Base-by-base conservation (phyloP, 129 eudicot species). In the Rutidosis leptorrhynchoides region DNA sequence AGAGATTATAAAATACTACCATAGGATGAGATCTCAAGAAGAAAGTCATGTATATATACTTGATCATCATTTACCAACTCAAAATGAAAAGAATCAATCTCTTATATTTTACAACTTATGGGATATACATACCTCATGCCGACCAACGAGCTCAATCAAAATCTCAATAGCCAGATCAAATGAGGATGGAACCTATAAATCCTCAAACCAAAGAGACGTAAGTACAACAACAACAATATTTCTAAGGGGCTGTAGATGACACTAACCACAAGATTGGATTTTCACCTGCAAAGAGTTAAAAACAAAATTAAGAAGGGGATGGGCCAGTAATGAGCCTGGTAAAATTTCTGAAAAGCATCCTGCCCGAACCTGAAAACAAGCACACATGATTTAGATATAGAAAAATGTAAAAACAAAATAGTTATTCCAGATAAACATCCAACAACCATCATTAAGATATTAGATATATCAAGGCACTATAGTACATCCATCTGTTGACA, bases 101-200 rank as follows among this genome's bases (percentile, higher is more conserved):
- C 10, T 21, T 6, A 51, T 25, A 33, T 10, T 48, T 68, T 24
- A 23, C 57, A 52, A 48, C 48, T n/a, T 33, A 68, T 62, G 58
- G 74, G 40, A 77, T 59, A 52, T 16, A 46, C 76, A 64, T 92
- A 92, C 98, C 98, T 87, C 94, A 62, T 88, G 88, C 33, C 84
- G 95, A 71, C 84, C 80, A 72, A 88, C 88, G 20, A 92, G 94
- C 78, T 92, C 98, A 43, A 92, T 71, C 56, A 92, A 89, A 79
- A 92, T 95, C 79, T 92, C 98, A 79, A 85, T 60, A 22, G 98
- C 95, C 72, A 88, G 68, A 69, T 92, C 95, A 80, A 92, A 85
- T 69, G 90, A 81, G 61, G 88, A 88, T 54, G 75, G 70, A 75
- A 85, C 87, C 98, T 92, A 76, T 64, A 72, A 62, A 59, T 14